Percentiles rank a stretch among this genome's conserved stretches.
Evolutionary conservation across 441 rosid species (phyloP).

Genomic region (Viola pubescens): DNA sequence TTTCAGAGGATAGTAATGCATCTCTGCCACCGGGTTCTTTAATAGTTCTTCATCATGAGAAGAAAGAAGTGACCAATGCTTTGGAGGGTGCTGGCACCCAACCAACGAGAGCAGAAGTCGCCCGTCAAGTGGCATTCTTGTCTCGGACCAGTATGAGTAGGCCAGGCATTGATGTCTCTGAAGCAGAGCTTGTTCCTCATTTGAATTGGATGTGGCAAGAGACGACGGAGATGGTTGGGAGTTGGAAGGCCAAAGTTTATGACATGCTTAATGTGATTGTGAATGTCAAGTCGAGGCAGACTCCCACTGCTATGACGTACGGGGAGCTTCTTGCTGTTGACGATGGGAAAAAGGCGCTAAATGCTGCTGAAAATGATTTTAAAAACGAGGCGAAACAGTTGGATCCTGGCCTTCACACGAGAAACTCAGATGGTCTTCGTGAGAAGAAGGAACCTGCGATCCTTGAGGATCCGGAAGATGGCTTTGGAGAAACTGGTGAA

Average conservation of each 20-base stretch:
- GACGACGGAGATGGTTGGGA: slow-evolving; percentile 87
- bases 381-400: slow-evolving; percentile 78
- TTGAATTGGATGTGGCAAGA: slow-evolving; percentile 96
- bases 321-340: slow-evolving; percentile 88
- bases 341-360: slow-evolving; percentile 54
- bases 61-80: slow-evolving; percentile 91
- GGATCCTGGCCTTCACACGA: slow-evolving; percentile 56
- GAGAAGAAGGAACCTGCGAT: slow-evolving; percentile 67
- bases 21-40: slow-evolving; percentile 73
- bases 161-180: slow-evolving; percentile 98
- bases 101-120: slow-evolving; percentile 91
- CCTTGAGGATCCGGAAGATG: slow-evolving; percentile 47
- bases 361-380: slow-evolving; percentile 58
- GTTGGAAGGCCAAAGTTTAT: slow-evolving; percentile 91
- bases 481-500: slow-evolving; percentile 51
- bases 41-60: slow-evolving; percentile 90
- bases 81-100: slow-evolving; percentile 95
- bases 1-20: slow-evolving; percentile 22
- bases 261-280: slow-evolving; percentile 99
- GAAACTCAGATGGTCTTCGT: slow-evolving; percentile 47
- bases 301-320: slow-evolving; percentile 98
- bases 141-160: slow-evolving; percentile 97
- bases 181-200: slow-evolving; percentile 88
- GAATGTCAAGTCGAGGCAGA: slow-evolving; percentile 93
- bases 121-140: slow-evolving; percentile 90